Conservation (phyloP, 805 yeast species). For the Saccharomycopsis fermentans region DNA sequence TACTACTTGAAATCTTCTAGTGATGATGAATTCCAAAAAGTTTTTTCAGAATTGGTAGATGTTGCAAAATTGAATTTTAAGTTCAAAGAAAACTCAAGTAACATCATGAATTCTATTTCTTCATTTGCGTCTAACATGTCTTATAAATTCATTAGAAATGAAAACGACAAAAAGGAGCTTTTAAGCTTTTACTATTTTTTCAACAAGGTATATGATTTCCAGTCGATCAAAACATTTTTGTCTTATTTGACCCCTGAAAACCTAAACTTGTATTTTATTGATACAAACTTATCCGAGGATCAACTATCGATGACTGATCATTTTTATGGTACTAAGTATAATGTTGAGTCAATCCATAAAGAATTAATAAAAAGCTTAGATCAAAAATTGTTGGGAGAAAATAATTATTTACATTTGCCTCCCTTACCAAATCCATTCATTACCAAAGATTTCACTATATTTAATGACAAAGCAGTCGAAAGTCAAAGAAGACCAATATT, state of each 20-base stretch:
- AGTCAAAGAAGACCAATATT: constrained; percentile 49
- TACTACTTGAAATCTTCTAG: constrained; percentile 36
- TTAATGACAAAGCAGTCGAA: constrained; percentile 26
- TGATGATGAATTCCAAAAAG: constrained; percentile 58
- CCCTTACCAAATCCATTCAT: constrained; percentile 68
- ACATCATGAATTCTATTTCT: constrained; percentile 60
- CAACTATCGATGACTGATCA: constrained; percentile 44
- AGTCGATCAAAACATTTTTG: constrained; percentile 30
- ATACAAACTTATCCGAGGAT: constrained; percentile 42
- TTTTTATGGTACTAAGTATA: constrained; percentile 89
- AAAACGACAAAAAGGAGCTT: constrained; percentile 1
- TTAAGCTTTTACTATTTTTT: constrained; percentile 2
- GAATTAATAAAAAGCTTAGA: constrained; percentile 29
- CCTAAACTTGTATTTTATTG: constrained; percentile 46
- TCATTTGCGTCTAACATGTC: constrained; percentile 52
- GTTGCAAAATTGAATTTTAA: constrained; percentile 63
- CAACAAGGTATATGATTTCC: constrained; percentile 34
- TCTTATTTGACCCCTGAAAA: constrained; percentile 45
- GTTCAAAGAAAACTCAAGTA: constrained; percentile 67
- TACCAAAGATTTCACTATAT: constrained; percentile 66
- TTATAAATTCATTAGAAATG: constrained; percentile 22
- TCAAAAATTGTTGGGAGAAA: constrained; percentile 21
- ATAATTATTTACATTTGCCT: constrained; percentile 33
- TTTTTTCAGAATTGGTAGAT: constrained; percentile 65
- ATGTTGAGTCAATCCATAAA: constrained; percentile 34